Percentiles rank a stretch among this genome's conserved stretches.
phyloP scores from a whole-genome alignment of 1,284 basidiomycete genomes.

The Rhodotorula mucilaginosa region DNA sequence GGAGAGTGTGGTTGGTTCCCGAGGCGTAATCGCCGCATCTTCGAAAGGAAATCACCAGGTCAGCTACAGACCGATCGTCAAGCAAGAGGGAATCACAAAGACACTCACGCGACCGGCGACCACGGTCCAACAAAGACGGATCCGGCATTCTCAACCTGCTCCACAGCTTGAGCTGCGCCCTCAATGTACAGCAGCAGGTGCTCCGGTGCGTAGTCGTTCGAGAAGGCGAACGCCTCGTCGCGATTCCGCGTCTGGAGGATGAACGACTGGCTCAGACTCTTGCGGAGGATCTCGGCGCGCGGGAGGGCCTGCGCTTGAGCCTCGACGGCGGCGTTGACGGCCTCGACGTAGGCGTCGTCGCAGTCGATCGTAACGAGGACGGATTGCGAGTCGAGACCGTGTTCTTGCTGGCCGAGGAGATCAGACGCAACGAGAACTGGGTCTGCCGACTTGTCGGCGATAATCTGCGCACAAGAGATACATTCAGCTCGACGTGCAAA shows the following conservation, averaged over 20 bases:
- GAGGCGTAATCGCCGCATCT: constrained; percentile 98
- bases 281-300: constrained; percentile 82
- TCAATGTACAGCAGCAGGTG: constrained; percentile 88
- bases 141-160: constrained; percentile 80
- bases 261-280: constrained; percentile 87
- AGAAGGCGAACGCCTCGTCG: constrained; percentile 79
- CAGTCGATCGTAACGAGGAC: constrained; percentile 82
- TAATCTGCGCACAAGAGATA: constrained; percentile 60
- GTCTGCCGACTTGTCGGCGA: constrained; percentile 82
- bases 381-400: constrained; percentile 96
- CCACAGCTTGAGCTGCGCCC: constrained; percentile 65
- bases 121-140: constrained; percentile 93
- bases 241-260: constrained; percentile 71
- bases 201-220: constrained; percentile 96
- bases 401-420: constrained; percentile 94
- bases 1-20: constrained; percentile 91
- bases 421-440: constrained; percentile 94
- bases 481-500: not conserved
- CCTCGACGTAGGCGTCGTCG: constrained; percentile 60
- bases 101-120: constrained; percentile 82
- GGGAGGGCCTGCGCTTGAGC: constrained; percentile 80
- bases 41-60: not conserved
- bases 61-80: not conserved
- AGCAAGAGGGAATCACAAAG: not conserved
- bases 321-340: constrained; percentile 84